A percentile compares a stretch with the other conserved stretches of the same genome.
Evolutionary conservation across 805 yeast species (phyloP).

Genomic region (Blastobotrys americana): DNA sequence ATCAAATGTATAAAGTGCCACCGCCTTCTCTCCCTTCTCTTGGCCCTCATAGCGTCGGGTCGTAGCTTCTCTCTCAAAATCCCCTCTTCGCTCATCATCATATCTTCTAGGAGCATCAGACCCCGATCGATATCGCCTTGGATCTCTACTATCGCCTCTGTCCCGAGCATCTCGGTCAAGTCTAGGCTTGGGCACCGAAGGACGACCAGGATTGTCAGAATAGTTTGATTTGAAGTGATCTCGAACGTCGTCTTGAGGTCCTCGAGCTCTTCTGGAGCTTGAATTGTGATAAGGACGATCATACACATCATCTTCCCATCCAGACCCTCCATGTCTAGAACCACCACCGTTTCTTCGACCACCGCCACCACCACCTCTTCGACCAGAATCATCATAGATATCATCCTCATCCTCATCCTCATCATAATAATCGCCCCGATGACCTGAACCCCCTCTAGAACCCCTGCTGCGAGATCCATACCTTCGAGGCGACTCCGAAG

Average conservation of each 20-base stretch:
- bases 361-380: constrained; percentile 26
- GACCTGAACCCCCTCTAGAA: neutral
- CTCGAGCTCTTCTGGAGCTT: constrained; percentile 24
- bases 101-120: constrained; percentile 12
- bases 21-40: constrained; percentile 60
- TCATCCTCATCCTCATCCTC: constrained; percentile 23
- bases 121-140: neutral
- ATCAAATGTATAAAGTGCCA: constrained; percentile 79
- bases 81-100: constrained; percentile 12
- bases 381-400: constrained; percentile 20
- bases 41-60: constrained; percentile 9
- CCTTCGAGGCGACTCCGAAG: constrained; percentile 21
- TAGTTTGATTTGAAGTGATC: constrained; percentile 37
- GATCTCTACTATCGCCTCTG: neutral
- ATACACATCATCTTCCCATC: constrained; percentile 84
- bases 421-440: constrained; percentile 14
- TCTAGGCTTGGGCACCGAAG: constrained; percentile 38
- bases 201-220: constrained; percentile 36
- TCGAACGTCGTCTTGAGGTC: constrained; percentile 20
- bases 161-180: constrained; percentile 20
- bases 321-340: constrained; percentile 13
- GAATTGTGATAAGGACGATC: constrained; percentile 34
- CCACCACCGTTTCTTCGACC: constrained; percentile 13
- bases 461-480: constrained; percentile 15
- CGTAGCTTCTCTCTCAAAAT: constrained; percentile 10